Conservation (phyloP, 257 asterid species). For the Solanum lycopersicoides region DNA sequence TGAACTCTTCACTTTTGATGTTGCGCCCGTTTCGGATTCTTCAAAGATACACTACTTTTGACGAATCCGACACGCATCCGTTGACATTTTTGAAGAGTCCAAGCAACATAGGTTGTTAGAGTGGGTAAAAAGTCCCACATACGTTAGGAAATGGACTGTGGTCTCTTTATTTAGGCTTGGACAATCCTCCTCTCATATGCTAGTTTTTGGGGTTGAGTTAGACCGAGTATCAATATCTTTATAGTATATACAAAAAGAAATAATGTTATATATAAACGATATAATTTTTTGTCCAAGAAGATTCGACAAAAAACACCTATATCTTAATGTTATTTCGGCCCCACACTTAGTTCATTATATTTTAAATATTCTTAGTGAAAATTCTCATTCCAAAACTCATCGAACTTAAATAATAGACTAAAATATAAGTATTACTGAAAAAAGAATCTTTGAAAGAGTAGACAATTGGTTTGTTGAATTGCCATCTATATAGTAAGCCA, state of each 20-base stretch:
- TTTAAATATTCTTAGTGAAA: not conserved
- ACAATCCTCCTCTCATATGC: not conserved
- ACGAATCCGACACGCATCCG: too few species aligned
- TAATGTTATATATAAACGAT: not conserved
- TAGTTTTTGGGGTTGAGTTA: too few species aligned
- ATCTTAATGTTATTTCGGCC: not conserved
- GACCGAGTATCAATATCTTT: rapidly evolving
- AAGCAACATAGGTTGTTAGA: not conserved
- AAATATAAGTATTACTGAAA: not conserved
- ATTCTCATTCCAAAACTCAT: not conserved
- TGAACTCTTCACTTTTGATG: too few species aligned
- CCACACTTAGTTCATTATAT: not conserved
- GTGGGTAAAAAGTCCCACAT: not conserved
- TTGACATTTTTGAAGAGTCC: too few species aligned
- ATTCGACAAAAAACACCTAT: not conserved
- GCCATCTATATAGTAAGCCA: not conserved
- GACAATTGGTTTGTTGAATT: not conserved
- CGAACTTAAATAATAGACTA: not conserved
- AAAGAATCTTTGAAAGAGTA: not conserved
- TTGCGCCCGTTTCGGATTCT: too few species aligned
- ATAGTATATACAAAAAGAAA: too few species aligned
- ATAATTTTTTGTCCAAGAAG: not conserved
- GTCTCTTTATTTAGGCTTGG: not conserved
- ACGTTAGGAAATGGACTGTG: not conserved
- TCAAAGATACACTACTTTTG: too few species aligned